Percentiles rank a stretch among this genome's conserved stretches.
Evolutionary conservation across 306 rosid species (phyloP).

Genomic region (Inga leiocalycina): DNA sequence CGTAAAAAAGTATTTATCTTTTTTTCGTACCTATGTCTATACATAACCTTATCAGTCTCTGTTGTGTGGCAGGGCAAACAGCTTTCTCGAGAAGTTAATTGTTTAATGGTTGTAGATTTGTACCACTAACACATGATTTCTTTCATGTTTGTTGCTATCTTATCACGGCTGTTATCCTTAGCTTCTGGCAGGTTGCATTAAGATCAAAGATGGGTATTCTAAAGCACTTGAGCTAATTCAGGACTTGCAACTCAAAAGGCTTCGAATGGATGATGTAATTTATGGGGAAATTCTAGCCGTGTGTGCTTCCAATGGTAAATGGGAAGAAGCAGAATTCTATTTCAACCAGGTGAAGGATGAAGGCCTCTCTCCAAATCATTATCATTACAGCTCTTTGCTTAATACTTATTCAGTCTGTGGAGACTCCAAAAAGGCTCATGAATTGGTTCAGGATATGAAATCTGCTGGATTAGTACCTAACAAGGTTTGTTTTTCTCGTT

Average conservation of each 20-base stretch:
- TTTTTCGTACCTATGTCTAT: too few relatives aligned
- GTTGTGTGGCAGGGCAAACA: too few relatives aligned
- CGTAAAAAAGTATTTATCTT: too few relatives aligned
- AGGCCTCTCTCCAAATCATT: slow-evolving; percentile 71
- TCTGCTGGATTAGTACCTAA: slow-evolving; percentile 88
- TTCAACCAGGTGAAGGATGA: slow-evolving; percentile 78
- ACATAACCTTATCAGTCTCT: too few relatives aligned
- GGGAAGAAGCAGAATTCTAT: slow-evolving; percentile 75
- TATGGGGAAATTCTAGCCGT: slow-evolving; percentile 88
- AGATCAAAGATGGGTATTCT: slow-evolving; percentile 69
- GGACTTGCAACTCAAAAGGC: slow-evolving; percentile 59
- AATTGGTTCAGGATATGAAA: slow-evolving; percentile 73
- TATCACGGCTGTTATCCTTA: slow-evolving; percentile 41
- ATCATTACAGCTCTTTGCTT: slow-evolving; percentile 85
- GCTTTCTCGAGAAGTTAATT: too few relatives aligned
- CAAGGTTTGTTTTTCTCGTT: slow-evolving; percentile 80
- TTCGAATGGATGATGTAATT: slow-evolving; percentile 71
- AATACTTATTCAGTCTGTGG: slow-evolving; percentile 78
- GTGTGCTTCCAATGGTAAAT: slow-evolving; percentile 83
- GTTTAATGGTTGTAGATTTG: too few relatives aligned
- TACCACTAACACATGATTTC: too few relatives aligned
- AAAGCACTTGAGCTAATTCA: slow-evolving; percentile 75
- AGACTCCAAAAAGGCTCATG: slow-evolving; percentile 71
- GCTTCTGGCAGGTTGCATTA: slow-evolving; percentile 88
- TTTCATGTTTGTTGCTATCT: slow-evolving; percentile 11